phyloP scores from a whole-genome alignment of 345 rosid species.

The Lumnitzera racemosa region DNA sequence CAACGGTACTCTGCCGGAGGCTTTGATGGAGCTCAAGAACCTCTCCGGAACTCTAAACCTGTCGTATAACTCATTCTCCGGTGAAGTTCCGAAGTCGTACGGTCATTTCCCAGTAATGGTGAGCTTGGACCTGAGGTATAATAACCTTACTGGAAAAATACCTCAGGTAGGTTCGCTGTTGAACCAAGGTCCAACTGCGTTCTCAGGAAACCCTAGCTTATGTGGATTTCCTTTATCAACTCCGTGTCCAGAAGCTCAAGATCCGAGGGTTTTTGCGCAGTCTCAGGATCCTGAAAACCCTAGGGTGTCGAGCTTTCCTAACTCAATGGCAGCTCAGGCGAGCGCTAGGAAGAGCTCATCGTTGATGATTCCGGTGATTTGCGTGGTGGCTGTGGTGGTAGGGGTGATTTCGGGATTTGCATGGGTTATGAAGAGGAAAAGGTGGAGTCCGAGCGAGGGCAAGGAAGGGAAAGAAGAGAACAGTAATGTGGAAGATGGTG shows the following conservation, averaged over 20 bases:
- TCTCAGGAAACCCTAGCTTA: constrained; percentile 65
- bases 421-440: constrained; percentile 55
- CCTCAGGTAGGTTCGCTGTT: constrained; percentile 77
- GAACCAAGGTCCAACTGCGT: constrained; percentile 97
- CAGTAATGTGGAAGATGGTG: not conserved
- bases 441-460: constrained; percentile 14
- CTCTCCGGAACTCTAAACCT: constrained; percentile 69
- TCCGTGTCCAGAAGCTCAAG: constrained; percentile 49
- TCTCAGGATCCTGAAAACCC: constrained; percentile 46
- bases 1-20: constrained; percentile 65
- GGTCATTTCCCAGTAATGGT: constrained; percentile 66
- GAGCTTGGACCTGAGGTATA: constrained; percentile 76
- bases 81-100: constrained; percentile 61
- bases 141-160: constrained; percentile 76
- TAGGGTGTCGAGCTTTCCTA: constrained; percentile 16
- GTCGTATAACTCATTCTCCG: constrained; percentile 61
- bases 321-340: constrained; percentile 10
- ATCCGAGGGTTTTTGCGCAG: constrained; percentile 28
- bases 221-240: constrained; percentile 83
- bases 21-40: constrained; percentile 45
- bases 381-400: constrained; percentile 52
- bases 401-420: constrained; percentile 49
- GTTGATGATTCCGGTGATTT: constrained; percentile 47
- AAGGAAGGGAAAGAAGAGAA: constrained; percentile 28
- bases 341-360: constrained; percentile 24